Conservation (phyloP, 1,284 basidiomycete species). For the Rhodotorula sp. region DNA sequence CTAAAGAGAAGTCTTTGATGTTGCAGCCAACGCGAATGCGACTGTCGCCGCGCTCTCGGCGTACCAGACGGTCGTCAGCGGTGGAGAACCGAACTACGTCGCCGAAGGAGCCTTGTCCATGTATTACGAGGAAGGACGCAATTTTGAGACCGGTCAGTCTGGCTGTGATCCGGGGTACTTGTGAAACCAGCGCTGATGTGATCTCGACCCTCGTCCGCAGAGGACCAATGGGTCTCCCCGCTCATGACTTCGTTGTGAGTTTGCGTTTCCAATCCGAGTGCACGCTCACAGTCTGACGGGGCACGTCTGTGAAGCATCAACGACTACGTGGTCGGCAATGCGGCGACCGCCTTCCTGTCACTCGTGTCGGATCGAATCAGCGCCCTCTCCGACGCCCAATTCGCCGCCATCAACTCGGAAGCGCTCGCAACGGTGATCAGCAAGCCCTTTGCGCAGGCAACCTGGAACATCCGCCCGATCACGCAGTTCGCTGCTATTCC, state of each 20-base stretch:
- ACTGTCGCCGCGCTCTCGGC: conserved; percentile 42
- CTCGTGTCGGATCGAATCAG: conserved; percentile 41
- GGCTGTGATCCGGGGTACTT: no score
- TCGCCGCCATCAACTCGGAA: conserved; percentile 35
- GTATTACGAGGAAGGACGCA: conserved; percentile 47
- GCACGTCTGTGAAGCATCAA: conserved; percentile 1
- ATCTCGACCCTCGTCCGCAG: background rate
- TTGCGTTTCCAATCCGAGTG: background rate
- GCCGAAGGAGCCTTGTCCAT: conserved; percentile 43
- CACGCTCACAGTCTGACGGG: background rate
- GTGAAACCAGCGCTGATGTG: background rate
- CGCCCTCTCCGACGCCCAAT: conserved; percentile 13
- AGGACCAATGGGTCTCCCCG: conserved; percentile 47
- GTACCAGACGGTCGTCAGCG: conserved; percentile 41
- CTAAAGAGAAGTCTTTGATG: no score
- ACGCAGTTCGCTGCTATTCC: conserved; percentile 47
- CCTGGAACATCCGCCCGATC: conserved; percentile 47
- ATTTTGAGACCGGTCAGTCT: conserved; percentile 44
- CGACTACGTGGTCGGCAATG: conserved; percentile 8
- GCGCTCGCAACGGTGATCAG: conserved; percentile 35
- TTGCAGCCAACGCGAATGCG: conserved; percentile 44
- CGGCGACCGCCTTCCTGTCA: conserved; percentile 38
- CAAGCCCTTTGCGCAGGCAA: conserved; percentile 44
- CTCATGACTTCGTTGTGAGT: conserved; percentile 39
- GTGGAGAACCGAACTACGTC: conserved; percentile 1